Evolutionary conservation across 176 grass and related monocot genomes (phyloP).

Genomic region (Zoysia pacifica): DNA sequence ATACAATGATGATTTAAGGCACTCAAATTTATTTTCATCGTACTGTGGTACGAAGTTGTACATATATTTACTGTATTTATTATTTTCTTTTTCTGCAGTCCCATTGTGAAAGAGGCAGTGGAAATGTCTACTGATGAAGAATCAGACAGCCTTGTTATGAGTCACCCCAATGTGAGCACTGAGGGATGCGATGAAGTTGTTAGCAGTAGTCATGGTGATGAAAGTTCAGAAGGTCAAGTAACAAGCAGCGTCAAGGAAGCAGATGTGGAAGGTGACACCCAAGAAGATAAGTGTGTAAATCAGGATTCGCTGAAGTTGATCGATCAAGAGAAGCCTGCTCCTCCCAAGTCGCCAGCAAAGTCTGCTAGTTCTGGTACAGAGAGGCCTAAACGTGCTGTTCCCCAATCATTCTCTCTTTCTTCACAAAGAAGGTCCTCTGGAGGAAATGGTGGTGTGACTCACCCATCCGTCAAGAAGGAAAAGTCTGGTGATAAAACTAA

Average conservation of each 20-base stretch:
- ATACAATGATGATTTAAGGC: constrained; percentile 14
- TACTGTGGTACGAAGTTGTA: constrained; percentile 8
- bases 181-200: constrained; percentile 38
- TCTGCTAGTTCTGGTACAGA: constrained; percentile 46
- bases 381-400: constrained; percentile 53
- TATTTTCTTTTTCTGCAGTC: constrained; percentile 46
- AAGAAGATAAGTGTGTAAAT: constrained; percentile 56
- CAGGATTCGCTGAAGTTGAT: constrained; percentile 57
- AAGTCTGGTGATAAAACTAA: constrained; percentile 46
- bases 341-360: constrained; percentile 48
- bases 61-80: constrained; percentile 41
- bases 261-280: constrained; percentile 30
- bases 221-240: constrained; percentile 35
- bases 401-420: constrained; percentile 62
- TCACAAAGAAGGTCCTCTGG: constrained; percentile 60
- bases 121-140: constrained; percentile 68
- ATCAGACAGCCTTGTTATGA: constrained; percentile 54
- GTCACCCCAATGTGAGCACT: constrained; percentile 44
- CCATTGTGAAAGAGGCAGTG: constrained; percentile 65
- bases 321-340: constrained; percentile 45
- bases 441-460: constrained; percentile 36
- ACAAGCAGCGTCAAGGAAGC: constrained; percentile 32
- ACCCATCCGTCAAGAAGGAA: constrained; percentile 44
- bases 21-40: background rate
- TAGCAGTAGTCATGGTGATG: constrained; percentile 40